Evolutionary conservation across 805 yeast genomes (phyloP), one percentile per base, ranked within the genome.

Genomic region (Torulaspora indica): DNA sequence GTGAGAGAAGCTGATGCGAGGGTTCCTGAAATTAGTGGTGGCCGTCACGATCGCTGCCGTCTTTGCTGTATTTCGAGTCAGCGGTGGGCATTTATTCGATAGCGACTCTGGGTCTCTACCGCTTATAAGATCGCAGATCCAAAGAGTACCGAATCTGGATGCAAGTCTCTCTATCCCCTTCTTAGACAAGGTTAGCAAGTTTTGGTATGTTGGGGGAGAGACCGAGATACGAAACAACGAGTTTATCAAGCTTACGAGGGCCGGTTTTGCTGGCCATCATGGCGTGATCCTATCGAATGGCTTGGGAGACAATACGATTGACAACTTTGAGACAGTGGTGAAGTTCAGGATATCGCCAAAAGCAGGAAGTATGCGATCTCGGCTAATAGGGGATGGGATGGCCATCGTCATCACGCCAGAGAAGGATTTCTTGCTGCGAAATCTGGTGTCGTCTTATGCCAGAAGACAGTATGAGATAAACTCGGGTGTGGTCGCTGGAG

Each of bases 201-300:
- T 35, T 38, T 62, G 67, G 67, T 48, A 55, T 38, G 57, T 57
- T 20, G 54, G 58, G 5, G 67, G 66, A 1, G 46, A 48, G n/a
- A 45, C 64, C 5, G 54, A 56, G 46, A 56, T 62, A 13, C 52
- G 63, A 13, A 62, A 62, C 43, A 23, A 42, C n/a, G 56, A 51
- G n/a, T 48, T 42, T 27, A 48, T 62, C 5, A 49, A 53, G 36
- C 47, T 62, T 17, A 55, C 62, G 1, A 49, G 47, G 18, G 42
- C 43, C 14, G 56, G 54, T 13, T 39, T 46, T 7, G 41, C 48
- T 6, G 46, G 52, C 15, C 46, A 44, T 13, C 44, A 53, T 29
- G 67, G 67, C 13, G 29, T 52, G 7, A 36, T 62, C 14, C 45
- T 62, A 17, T 62, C 67, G 14, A 62, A 61, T 45, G 66, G 64